phyloP scores from a whole-genome alignment of 139 green algal species.

The Bryopsis sp. region DNA sequence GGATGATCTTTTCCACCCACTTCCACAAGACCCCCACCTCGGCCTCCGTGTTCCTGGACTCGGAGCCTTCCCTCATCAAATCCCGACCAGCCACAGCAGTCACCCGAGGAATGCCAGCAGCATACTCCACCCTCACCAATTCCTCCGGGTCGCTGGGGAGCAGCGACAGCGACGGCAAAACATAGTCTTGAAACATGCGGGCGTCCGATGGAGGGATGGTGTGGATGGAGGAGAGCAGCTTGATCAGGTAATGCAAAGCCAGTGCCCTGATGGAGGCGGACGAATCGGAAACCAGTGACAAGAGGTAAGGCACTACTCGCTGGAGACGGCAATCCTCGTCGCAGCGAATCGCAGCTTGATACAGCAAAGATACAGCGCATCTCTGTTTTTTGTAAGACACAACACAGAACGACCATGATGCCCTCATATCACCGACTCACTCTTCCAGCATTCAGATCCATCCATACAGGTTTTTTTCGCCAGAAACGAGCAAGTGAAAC shows the following conservation, averaged over 20 bases:
- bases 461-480: neutral
- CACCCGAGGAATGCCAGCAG: conserved; percentile 15
- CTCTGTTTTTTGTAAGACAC: conserved; percentile 19
- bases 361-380: conserved; percentile 53
- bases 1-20: conserved; percentile 8
- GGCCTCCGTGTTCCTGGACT: neutral
- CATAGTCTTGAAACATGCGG: conserved; percentile 85
- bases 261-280: conserved; percentile 33
- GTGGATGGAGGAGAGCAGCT: conserved; percentile 32
- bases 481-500: conserved; percentile 5
- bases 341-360: conserved; percentile 31
- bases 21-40: neutral
- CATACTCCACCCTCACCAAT: conserved; percentile 66
- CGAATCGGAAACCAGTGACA: conserved; percentile 43
- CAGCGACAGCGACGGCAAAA: conserved; percentile 80
- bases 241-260: conserved; percentile 44
- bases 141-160: conserved; percentile 80
- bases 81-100: neutral
- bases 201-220: conserved; percentile 39
- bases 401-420: neutral
- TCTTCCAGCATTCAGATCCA: neutral
- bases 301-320: conserved; percentile 70
- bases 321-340: conserved; percentile 76
- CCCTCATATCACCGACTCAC: neutral
- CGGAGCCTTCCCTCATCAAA: conserved; percentile 6